Evolutionary conservation across 192 early-diverging fungal genomes (phyloP).

Genomic region (Geranomyces michiganensis): DNA sequence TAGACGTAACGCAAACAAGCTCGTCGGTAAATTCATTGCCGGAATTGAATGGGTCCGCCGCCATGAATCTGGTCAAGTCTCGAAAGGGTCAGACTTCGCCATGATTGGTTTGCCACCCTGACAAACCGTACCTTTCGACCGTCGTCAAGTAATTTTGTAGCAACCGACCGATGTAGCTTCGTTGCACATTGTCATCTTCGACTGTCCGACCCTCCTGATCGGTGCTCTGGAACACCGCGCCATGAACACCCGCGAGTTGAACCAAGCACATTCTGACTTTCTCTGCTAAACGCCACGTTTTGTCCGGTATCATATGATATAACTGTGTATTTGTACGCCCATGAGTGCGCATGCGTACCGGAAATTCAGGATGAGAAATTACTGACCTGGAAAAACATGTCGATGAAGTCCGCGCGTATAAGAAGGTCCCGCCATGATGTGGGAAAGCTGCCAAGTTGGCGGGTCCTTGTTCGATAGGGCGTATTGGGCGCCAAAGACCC

Average conservation of each 20-base stretch:
- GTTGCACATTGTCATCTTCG: constrained; percentile 44
- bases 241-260: constrained; percentile 64
- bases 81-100: not conserved
- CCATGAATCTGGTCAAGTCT: not conserved
- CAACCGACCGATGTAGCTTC: constrained; percentile 55
- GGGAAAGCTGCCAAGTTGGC: constrained; percentile 40
- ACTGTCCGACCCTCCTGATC: constrained; percentile 55
- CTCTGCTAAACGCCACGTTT: constrained; percentile 47
- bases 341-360: no score
- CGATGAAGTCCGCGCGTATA: constrained; percentile 60
- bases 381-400: constrained; percentile 67
- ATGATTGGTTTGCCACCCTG: no score
- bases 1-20: constrained; percentile 54
- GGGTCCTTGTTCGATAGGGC: constrained; percentile 28
- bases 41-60: not conserved
- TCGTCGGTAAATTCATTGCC: constrained; percentile 7
- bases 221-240: constrained; percentile 54
- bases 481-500: constrained; percentile 19
- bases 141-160: constrained; percentile 57
- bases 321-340: no score
- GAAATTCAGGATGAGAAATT: no score
- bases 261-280: constrained; percentile 62
- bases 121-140: constrained; percentile 54
- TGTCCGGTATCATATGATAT: not conserved
- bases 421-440: constrained; percentile 56